phyloP scores from a whole-genome alignment of 2,329 filamentous ascomycete genomes.

The Fusarium verrucosum region DNA sequence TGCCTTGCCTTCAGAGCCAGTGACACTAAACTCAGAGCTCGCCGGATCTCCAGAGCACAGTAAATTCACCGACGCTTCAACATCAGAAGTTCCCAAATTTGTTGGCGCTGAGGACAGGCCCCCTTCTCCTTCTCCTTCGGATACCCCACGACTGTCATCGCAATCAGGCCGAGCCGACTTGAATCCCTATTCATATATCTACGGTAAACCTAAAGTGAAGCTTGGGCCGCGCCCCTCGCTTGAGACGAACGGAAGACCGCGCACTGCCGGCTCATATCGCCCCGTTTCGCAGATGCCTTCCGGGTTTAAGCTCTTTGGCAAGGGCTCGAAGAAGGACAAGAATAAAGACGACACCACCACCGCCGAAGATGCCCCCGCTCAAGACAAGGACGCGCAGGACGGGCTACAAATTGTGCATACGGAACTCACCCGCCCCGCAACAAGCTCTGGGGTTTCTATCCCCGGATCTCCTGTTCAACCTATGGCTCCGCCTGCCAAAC shows the following conservation, averaged over 20 bases:
- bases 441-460: conserved; percentile 57
- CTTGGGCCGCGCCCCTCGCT: conserved; percentile 84
- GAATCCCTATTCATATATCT: conserved; percentile 60
- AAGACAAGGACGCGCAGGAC: conserved; percentile 52
- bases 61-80: conserved; percentile 58
- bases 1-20: conserved; percentile 46
- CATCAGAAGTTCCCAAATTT: conserved; percentile 62
- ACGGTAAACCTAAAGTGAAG: conserved; percentile 83
- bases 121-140: conserved; percentile 57
- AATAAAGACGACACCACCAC: conserved; percentile 41
- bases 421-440: conserved; percentile 50
- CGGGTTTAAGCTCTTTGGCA: conserved; percentile 76
- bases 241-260: conserved; percentile 68
- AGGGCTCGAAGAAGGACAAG: conserved; percentile 61
- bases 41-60: conserved; percentile 60
- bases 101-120: conserved; percentile 58
- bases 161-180: conserved; percentile 63
- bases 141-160: conserved; percentile 60
- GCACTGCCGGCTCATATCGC: conserved; percentile 70
- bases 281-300: conserved; percentile 83
- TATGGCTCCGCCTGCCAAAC: conserved; percentile 55
- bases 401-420: conserved; percentile 39
- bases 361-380: conserved; percentile 50
- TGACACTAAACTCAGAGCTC: conserved; percentile 63
- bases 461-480: conserved; percentile 51